phyloP scores from a whole-genome alignment of 2,329 filamentous ascomycete genomes.

The Aschersonia sp. region DNA sequence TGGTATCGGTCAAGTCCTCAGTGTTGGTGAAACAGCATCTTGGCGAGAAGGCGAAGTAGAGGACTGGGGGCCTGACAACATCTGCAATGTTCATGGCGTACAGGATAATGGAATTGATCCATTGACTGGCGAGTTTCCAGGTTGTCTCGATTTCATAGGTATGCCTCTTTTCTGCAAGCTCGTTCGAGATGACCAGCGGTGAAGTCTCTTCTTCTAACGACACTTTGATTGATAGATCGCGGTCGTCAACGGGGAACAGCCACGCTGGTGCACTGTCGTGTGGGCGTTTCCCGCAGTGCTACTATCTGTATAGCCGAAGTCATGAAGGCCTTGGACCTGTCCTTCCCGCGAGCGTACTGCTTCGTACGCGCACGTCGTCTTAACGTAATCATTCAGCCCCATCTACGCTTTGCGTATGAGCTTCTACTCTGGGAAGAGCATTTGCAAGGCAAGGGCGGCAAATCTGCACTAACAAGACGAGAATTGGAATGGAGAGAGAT shows the following conservation, averaged over 20 bases:
- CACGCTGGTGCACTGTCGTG: constrained; percentile 89
- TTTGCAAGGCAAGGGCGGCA: constrained; percentile 40
- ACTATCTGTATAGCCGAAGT: constrained; percentile 99
- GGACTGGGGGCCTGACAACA: constrained; percentile 61
- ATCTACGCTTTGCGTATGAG: constrained; percentile 89
- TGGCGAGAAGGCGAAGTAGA: constrained; percentile 63
- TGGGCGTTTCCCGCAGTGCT: constrained; percentile 87
- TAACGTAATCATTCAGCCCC: constrained; percentile 97
- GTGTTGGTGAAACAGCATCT: constrained; percentile 75
- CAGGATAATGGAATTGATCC: constrained; percentile 97
- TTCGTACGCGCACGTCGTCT: constrained; percentile 84
- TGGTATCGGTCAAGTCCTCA: constrained; percentile 77
- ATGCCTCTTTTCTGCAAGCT: constrained; percentile 5
- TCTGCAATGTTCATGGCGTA: constrained; percentile 70
- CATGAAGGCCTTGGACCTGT: constrained; percentile 68
- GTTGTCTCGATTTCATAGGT: constrained; percentile 89
- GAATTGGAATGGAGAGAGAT: constrained; percentile 89
- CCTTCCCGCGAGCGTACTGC: constrained; percentile 87
- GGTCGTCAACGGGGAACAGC: constrained; percentile 65
- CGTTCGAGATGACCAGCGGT: not conserved
- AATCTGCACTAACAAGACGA: constrained; percentile 36
- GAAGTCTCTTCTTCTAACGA: not conserved
- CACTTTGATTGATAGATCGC: constrained; percentile 40
- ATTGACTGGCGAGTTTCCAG: constrained; percentile 68
- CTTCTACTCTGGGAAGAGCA: constrained; percentile 89